A percentile compares a stretch with the other conserved stretches of the same genome.
phyloP scores from a whole-genome alignment of 2,329 filamentous ascomycete genomes.

The Ascochyta viciae-villosae region DNA sequence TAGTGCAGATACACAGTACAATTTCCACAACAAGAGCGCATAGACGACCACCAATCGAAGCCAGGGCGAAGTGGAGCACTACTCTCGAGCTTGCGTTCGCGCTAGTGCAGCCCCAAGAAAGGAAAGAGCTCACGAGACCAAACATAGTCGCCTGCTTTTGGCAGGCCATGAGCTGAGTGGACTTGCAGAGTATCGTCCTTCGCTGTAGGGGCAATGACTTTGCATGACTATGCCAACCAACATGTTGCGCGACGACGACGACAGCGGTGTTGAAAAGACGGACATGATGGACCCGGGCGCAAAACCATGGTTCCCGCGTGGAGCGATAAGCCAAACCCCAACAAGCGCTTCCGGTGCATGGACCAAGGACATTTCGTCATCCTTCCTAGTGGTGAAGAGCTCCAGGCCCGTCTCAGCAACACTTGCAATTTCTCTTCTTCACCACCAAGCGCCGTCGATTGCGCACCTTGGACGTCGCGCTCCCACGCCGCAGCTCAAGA shows the following conservation, averaged over 20 bases:
- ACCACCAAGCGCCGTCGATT: background rate
- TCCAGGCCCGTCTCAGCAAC: conserved; percentile 9
- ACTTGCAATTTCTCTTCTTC: background rate
- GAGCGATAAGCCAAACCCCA: conserved; percentile 9
- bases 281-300: background rate
- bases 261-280: background rate
- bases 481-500: background rate
- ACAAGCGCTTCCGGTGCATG: conserved; percentile 2
- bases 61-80: too few relatives aligned
- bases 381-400: conserved; percentile 13
- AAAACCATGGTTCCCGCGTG: conserved; percentile 14
- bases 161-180: background rate
- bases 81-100: too few relatives aligned
- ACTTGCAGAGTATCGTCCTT: background rate
- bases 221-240: background rate
- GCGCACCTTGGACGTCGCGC: background rate
- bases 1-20: background rate
- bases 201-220: fast-evolving
- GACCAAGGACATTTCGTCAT: background rate
- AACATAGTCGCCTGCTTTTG: background rate
- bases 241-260: background rate
- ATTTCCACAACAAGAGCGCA: too few relatives aligned
- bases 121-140: too few relatives aligned
- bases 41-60: too few relatives aligned
- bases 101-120: too few relatives aligned